phyloP scores from a whole-genome alignment of 73 alveolate species.

The Breviolum minutum region DNA sequence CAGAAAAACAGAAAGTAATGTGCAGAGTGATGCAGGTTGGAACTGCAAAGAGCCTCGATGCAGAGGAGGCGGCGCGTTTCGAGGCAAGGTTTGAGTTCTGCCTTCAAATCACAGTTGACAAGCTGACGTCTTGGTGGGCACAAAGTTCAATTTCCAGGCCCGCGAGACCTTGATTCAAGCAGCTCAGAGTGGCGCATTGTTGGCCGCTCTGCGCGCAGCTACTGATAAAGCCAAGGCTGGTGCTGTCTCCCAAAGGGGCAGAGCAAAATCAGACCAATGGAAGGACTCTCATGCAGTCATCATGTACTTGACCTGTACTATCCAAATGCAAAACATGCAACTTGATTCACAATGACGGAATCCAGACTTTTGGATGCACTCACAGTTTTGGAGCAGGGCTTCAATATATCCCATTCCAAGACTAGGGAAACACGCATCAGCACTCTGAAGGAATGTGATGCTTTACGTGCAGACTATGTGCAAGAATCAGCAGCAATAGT shows the following conservation, averaged over 20 bases:
- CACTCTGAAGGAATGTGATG: too few species aligned
- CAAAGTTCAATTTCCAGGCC: neutral
- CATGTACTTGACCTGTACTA: neutral
- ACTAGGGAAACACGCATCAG: too few species aligned
- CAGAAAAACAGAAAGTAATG: too few species aligned
- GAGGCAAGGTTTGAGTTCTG: neutral
- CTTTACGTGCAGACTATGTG: too few species aligned
- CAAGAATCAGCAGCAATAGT: too few species aligned
- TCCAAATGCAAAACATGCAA: neutral
- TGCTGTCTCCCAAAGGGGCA: neutral
- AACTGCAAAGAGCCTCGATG: neutral
- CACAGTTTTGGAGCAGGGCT: too few species aligned
- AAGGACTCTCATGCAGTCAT: neutral
- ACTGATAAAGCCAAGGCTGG: neutral
- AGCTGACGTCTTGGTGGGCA: too few species aligned
- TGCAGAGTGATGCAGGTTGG: neutral
- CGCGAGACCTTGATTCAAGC: slow-evolving; percentile 35
- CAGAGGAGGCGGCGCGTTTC: slow-evolving; percentile 7
- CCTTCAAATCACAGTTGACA: too few species aligned
- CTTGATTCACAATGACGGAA: neutral
- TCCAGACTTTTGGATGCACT: neutral
- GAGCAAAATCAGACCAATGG: neutral
- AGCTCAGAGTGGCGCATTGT: neutral
- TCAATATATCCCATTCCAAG: too few species aligned
- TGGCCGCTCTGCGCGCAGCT: neutral